These are phyloP conservation scores for Dipteronia dyeriana DNA, from an alignment of 345 rosid species.

Conservation along the genomic window DNA sequence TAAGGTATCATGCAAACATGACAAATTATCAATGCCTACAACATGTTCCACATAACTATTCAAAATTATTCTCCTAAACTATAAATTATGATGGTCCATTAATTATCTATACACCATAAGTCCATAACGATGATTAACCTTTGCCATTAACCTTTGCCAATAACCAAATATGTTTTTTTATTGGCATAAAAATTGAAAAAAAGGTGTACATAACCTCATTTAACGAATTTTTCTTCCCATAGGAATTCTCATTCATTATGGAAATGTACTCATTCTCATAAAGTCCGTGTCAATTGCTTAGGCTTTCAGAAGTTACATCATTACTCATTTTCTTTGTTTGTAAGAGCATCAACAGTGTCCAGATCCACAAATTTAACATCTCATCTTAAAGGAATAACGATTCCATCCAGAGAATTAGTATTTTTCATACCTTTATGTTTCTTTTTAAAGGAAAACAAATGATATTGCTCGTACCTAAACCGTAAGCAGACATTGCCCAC, in stretches of 20 bases:
- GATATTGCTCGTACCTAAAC: conserved; percentile 60
- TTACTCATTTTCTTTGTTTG: neutral
- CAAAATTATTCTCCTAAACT: too few species aligned
- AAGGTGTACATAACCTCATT: neutral
- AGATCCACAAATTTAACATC: neutral
- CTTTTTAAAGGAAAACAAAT: neutral
- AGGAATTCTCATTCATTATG: neutral
- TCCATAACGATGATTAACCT: neutral
- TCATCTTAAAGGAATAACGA: neutral
- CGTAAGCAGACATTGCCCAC: conserved; percentile 94
- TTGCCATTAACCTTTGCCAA: neutral
- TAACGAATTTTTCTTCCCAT: too few species aligned
- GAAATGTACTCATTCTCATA: neutral
- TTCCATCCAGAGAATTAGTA: neutral
- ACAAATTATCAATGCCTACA: neutral
- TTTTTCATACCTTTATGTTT: neutral
- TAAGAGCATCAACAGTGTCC: neutral
- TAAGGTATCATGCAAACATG: neutral
- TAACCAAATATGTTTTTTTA: neutral
- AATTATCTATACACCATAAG: neutral
- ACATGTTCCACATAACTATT: neutral
- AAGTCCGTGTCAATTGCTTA: neutral
- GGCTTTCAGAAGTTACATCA: neutral
- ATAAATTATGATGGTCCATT: neutral
- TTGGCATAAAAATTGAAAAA: neutral